Percentiles rank a stretch among this genome's conserved stretches.
phyloP scores from a whole-genome alignment of 331 rosid species.

The Saraca asoca region DNA sequence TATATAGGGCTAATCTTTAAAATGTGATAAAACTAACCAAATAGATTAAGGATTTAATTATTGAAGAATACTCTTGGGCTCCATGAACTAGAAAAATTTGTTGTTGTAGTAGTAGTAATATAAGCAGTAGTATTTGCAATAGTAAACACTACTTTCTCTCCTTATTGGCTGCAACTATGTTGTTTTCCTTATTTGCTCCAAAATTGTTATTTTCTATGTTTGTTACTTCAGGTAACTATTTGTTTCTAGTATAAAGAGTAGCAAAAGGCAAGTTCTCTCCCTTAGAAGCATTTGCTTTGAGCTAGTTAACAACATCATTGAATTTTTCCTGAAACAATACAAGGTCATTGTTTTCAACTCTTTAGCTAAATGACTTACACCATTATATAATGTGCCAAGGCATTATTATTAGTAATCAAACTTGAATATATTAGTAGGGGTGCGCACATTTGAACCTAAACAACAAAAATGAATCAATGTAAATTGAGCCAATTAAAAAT shows the following conservation, averaged over 20 bases:
- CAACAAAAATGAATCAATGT: too few relatives aligned
- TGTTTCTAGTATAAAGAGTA: conserved; percentile 51
- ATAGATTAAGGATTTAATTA: conserved; percentile 49
- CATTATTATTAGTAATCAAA: neutral
- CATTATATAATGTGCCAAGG: conserved; percentile 7
- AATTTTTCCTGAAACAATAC: conserved; percentile 71
- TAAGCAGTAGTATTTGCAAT: conserved; percentile 39
- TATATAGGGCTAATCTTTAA: neutral
- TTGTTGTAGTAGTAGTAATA: too few relatives aligned
- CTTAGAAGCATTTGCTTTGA: conserved; percentile 67
- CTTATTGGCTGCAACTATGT: too few relatives aligned
- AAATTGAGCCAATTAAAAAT: too few relatives aligned
- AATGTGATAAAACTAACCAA: conserved; percentile 51
- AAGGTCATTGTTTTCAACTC: conserved; percentile 26
- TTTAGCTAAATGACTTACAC: conserved; percentile 15
- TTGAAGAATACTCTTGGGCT: conserved; percentile 50
- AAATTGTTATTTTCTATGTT: too few relatives aligned
- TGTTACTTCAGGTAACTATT: conserved; percentile 43
- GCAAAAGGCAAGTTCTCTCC: conserved; percentile 49
- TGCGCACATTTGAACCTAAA: too few relatives aligned
- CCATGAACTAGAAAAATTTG: conserved; percentile 46
- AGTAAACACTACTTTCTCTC: conserved; percentile 48
- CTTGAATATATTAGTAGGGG: too few relatives aligned
- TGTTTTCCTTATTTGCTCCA: too few relatives aligned
- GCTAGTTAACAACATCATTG: conserved; percentile 87